Evolutionary conservation across 2,329 filamentous ascomycete species (phyloP), one percentile per base, ranked within the genome.

Genomic region (Exophiala alcalophila): DNA sequence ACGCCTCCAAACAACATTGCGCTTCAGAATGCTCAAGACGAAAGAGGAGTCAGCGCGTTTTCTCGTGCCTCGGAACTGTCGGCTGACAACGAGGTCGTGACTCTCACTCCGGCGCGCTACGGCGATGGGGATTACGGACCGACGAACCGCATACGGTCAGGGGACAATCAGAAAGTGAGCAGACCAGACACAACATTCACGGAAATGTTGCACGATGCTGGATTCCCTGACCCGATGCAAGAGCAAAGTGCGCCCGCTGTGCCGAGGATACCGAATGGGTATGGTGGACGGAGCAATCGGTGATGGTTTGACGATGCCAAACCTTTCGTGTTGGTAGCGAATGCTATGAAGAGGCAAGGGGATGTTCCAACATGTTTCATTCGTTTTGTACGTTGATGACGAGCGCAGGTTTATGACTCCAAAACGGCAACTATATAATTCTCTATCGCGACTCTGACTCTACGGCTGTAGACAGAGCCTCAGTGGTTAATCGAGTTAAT

Each of bases 181-280:
- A 45, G 47, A 31, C 49, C 48, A 15, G 50, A 38, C 19, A 57
- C 54, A 9, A 53, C 50, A 2, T 57, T 57, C 32, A 57, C 54
- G 2, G 50, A 52, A 18, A 53, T 57, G 54, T 37, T 57, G 41
- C 47, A 49, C 19, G 50, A 49, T 15, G 47, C 49, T 14, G 50
- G 50, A 12, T 55, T 55, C n/a, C 54, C 54, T 8, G 54, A 57
- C 33, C 39, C 50, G 2, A 27, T 47, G 27, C 12, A 38, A 24
- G 42, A 52, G 16, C 37, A 49, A 12, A 25, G 36, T 30, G 37
- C 39, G 4, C 43, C 41, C 39, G 47, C 48, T 38, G 53, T 52
- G 37, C 51, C 51, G 20, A 49, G 38, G 44, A 44, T 52, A 26
- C 51, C 53, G 4, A 40, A 52, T 25, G 31, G 44, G 30, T 50